Percentiles rank a stretch among this genome's conserved stretches.
Evolutionary conservation across 176 grass and related monocot genomes (phyloP).

Genomic region (Miscanthus lutarioriparius): DNA sequence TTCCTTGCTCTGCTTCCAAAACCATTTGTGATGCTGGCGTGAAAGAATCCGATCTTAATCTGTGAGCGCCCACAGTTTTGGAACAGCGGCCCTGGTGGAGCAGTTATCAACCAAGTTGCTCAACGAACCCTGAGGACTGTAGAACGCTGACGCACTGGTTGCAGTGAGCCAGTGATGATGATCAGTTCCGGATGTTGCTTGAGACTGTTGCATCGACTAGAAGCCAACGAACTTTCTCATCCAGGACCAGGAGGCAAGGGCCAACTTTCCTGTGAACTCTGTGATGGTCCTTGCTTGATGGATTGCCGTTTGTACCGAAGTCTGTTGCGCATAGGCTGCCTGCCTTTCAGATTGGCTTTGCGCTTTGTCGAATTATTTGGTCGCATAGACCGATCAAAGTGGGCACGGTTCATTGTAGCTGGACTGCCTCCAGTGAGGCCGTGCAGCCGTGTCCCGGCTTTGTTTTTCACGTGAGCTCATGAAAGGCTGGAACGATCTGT

Average conservation of each 20-base stretch:
- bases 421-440: background rate
- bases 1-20: background rate
- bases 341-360: background rate
- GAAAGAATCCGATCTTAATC: background rate
- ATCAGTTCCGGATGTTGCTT: slow-evolving; percentile 3
- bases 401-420: slow-evolving; percentile 23
- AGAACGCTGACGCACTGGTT: background rate
- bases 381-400: background rate
- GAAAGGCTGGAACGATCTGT: background rate
- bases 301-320: background rate
- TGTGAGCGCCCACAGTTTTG: slow-evolving; percentile 42
- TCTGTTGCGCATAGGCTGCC: background rate
- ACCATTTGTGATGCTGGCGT: background rate
- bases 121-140: background rate
- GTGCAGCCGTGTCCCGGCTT: background rate
- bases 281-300: background rate
- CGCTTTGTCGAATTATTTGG: background rate
- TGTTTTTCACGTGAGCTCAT: background rate
- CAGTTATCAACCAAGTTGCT: slow-evolving; percentile 19
- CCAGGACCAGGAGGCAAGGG: background rate
- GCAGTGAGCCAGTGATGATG: background rate
- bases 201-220: background rate
- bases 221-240: background rate
- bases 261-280: background rate
- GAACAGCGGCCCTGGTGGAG: background rate